A percentile compares a stretch with the other conserved stretches of the same genome.
These are phyloP conservation scores for Picea abies DNA, from an alignment of 83 land plant genomes.

Conservation along the genomic window DNA sequence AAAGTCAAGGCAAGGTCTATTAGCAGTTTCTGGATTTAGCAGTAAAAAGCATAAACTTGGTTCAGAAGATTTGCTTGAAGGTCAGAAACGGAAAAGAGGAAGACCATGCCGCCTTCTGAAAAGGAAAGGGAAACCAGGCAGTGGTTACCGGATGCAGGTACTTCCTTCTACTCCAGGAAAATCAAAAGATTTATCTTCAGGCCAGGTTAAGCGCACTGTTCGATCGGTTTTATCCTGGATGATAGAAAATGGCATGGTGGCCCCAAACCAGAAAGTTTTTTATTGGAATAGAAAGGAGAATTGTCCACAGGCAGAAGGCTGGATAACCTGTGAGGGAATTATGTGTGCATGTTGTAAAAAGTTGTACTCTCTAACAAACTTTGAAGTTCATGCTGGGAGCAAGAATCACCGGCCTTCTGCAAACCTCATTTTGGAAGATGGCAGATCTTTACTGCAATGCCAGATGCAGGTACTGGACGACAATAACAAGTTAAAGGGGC, in stretches of 20 bases:
- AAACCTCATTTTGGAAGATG: constrained; percentile 68
- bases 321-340: constrained; percentile 68
- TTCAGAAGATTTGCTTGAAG: background rate
- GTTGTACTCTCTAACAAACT: constrained; percentile 39
- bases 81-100: background rate
- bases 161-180: constrained; percentile 31
- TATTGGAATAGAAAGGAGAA: constrained; percentile 40
- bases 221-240: constrained; percentile 70
- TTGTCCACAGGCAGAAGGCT: constrained; percentile 40
- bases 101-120: background rate
- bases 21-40: background rate
- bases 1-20: background rate
- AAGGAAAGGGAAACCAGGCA: background rate
- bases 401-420: constrained; percentile 46
- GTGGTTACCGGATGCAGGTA: constrained; percentile 44
- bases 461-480: constrained; percentile 37
- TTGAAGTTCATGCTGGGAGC: constrained; percentile 81
- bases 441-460: constrained; percentile 79
- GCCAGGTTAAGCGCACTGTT: constrained; percentile 1
- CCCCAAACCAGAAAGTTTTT: constrained; percentile 47
- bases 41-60: constrained; percentile 6
- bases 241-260: constrained; percentile 59
- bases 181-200: constrained; percentile 1
- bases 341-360: constrained; percentile 61
- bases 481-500: background rate